Conservation (phyloP, 257 asterid genomes). For the Fraxinus anomala region DNA sequence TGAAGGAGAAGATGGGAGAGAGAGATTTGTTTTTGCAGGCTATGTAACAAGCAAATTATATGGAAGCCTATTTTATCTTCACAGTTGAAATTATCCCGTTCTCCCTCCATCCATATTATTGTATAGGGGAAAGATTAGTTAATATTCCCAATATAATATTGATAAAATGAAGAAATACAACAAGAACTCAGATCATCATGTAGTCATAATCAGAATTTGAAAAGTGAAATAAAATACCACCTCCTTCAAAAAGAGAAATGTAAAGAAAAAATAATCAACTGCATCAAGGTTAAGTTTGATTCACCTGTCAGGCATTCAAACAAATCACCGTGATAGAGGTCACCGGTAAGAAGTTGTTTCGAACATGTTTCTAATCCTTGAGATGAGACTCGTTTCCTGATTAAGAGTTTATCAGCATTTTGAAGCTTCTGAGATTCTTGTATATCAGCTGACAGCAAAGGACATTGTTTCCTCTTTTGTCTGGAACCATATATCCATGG, state of each 20-base stretch:
- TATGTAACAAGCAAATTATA: background rate
- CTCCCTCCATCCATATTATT: background rate
- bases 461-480: slow-evolving; percentile 21
- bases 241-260: background rate
- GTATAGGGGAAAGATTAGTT: background rate
- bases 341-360: slow-evolving; percentile 8
- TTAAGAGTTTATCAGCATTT: slow-evolving; percentile 26
- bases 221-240: background rate
- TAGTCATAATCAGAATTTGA: background rate
- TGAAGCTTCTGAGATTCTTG: slow-evolving; percentile 27
- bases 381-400: slow-evolving; percentile 33
- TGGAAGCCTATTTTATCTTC: background rate
- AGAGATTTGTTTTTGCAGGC: slow-evolving; percentile 1
- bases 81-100: background rate
- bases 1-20: slow-evolving; percentile 14
- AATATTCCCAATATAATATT: background rate
- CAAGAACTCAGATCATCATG: background rate
- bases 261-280: background rate
- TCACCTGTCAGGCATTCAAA: slow-evolving; percentile 35
- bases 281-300: slow-evolving; percentile 15
- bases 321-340: slow-evolving; percentile 15
- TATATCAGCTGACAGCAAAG: slow-evolving; percentile 26
- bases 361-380: slow-evolving; percentile 32
- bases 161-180: background rate
- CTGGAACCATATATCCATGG: slow-evolving; percentile 22